Conservation (phyloP, 176 grass and related monocot species). For the Musa acuminata region DNA sequence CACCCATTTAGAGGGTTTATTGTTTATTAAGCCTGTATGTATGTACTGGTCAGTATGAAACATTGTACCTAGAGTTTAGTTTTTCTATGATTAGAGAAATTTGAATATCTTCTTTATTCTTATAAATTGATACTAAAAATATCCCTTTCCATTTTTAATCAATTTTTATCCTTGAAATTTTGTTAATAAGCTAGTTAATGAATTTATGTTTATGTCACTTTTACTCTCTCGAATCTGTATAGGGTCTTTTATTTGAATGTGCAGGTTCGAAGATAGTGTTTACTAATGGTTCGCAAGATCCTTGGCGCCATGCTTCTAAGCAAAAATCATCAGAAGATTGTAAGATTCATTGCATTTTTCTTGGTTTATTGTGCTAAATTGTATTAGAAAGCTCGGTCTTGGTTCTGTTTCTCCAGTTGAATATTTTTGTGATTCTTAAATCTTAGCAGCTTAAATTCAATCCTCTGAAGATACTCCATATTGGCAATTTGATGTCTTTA, state of each 20-base stretch:
- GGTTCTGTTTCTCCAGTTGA: neutral
- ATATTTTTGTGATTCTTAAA: neutral
- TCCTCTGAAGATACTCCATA: neutral
- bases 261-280: conserved; percentile 80
- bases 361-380: neutral
- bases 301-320: conserved; percentile 92
- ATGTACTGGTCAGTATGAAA: too few species aligned
- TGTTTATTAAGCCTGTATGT: too few species aligned
- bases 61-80: too few species aligned
- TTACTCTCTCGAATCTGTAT: too few species aligned
- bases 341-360: conserved; percentile 18
- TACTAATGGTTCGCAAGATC: conserved; percentile 92
- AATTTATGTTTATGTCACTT: too few species aligned
- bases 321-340: conserved; percentile 70
- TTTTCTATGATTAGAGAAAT: too few species aligned
- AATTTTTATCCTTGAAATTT: too few species aligned
- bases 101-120: too few species aligned
- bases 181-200: too few species aligned
- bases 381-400: neutral
- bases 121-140: too few species aligned
- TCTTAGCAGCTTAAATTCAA: neutral
- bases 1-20: too few species aligned
- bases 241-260: conserved; percentile 7
- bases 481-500: neutral
- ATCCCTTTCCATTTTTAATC: too few species aligned